phyloP scores from a whole-genome alignment of 2,329 filamentous ascomycete species.

The Penicillium hordei region DNA sequence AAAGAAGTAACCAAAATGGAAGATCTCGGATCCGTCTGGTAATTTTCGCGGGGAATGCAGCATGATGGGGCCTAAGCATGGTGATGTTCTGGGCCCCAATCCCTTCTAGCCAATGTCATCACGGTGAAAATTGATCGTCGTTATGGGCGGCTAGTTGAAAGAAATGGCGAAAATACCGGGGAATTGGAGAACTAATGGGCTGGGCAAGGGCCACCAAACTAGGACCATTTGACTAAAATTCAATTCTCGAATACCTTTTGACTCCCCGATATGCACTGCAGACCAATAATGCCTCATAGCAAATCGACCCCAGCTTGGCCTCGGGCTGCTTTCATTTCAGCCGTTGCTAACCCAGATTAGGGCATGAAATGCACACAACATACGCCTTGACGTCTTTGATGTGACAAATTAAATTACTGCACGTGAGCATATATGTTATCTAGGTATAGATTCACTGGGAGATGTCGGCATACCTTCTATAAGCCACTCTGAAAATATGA shows the following conservation, averaged over 20 bases:
- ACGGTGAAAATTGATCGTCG: constrained; percentile 2
- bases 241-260: not conserved
- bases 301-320: not conserved
- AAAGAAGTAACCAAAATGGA: not conserved
- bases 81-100: constrained; percentile 2
- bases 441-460: not conserved
- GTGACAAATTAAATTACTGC: not conserved
- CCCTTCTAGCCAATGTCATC: not conserved
- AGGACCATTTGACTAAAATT: not conserved
- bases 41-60: constrained; percentile 10
- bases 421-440: not conserved
- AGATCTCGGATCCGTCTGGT: constrained; percentile 3
- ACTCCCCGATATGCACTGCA: not conserved
- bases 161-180: not conserved
- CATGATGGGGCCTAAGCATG: constrained; percentile 3
- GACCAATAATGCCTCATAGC: constrained; percentile 2
- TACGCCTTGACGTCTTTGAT: not conserved
- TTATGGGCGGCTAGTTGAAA: constrained; percentile 5
- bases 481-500: not conserved
- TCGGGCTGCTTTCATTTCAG: not conserved
- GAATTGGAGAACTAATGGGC: not conserved
- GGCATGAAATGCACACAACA: not conserved
- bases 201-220: not conserved
- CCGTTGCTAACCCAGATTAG: not conserved
- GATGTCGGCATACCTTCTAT: not conserved